phyloP scores from a whole-genome alignment of 805 yeast genomes.

The Barnettozyma populi region DNA sequence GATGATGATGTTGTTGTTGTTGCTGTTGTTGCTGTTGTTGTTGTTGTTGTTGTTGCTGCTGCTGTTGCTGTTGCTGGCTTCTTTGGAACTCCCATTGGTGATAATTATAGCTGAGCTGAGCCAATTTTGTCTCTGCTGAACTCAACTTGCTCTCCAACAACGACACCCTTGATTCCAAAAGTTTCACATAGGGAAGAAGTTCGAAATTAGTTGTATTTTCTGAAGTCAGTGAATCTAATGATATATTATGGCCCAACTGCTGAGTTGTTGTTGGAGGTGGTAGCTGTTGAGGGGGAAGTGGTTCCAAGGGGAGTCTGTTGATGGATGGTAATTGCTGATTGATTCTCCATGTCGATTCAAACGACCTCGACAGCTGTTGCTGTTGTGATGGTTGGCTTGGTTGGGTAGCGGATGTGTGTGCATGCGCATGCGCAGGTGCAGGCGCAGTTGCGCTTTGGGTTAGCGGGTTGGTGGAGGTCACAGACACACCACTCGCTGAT shows the following conservation, averaged over 20 bases:
- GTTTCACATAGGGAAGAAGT: slow-evolving; percentile 18
- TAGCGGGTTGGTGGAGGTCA: neutral
- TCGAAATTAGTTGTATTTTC: slow-evolving; percentile 8
- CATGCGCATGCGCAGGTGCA: neutral
- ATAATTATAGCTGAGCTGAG: slow-evolving; percentile 15
- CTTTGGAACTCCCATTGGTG: slow-evolving; percentile 7
- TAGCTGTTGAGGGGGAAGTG: neutral
- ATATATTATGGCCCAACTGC: neutral
- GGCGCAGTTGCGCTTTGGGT: neutral
- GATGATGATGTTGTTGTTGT: neutral
- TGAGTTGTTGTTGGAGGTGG: neutral
- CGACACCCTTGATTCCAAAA: slow-evolving; percentile 19
- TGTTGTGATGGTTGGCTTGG: neutral
- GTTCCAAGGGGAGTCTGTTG: slow-evolving; percentile 8
- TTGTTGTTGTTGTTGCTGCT: neutral
- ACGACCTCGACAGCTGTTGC: neutral
- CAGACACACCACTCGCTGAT: neutral
- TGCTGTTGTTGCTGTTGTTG: neutral
- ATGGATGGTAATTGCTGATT: slow-evolving; percentile 10
- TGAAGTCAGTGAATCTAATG: slow-evolving; percentile 2
- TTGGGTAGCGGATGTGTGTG: neutral
- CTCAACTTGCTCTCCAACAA: slow-evolving; percentile 17
- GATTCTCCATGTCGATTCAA: slow-evolving; percentile 13
- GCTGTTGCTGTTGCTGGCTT: slow-evolving; percentile 1
- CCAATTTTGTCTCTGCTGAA: slow-evolving; percentile 18